Evolutionary conservation across 306 rosid species (phyloP).

Genomic region (Coriaria nepalensis): DNA sequence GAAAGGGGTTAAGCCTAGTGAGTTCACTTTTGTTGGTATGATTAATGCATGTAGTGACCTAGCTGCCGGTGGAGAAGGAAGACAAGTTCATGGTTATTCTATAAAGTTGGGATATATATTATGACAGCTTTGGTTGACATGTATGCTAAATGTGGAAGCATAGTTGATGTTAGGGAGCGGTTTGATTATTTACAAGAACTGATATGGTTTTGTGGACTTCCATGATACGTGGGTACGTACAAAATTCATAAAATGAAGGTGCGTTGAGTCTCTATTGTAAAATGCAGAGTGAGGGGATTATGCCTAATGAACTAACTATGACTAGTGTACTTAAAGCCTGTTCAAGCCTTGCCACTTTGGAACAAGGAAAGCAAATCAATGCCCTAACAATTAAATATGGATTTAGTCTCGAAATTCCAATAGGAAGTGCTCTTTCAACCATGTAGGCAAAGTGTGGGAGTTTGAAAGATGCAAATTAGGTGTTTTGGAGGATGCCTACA

Average conservation of each 20-base stretch:
- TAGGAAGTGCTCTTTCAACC: conserved; percentile 82
- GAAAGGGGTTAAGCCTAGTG: conserved; percentile 40
- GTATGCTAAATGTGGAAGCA: conserved; percentile 65
- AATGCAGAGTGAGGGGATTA: conserved; percentile 55
- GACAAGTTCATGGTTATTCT: conserved; percentile 55
- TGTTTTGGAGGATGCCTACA: conserved; percentile 52
- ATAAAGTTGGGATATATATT: conserved; percentile 56
- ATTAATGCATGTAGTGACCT: conserved; percentile 68
- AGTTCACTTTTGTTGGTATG: conserved; percentile 63
- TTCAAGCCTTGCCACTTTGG: conserved; percentile 64
- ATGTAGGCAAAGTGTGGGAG: conserved; percentile 84
- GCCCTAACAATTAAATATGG: conserved; percentile 51
- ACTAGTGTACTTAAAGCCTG: conserved; percentile 71
- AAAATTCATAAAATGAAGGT: conserved; percentile 63
- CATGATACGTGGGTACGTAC: conserved; percentile 66
- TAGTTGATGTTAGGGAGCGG: conserved; percentile 51
- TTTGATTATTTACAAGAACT: conserved; percentile 50
- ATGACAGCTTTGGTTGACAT: conserved; percentile 82
- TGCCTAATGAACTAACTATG: conserved; percentile 67
- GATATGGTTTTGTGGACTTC: conserved; percentile 89
- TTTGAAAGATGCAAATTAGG: conserved; percentile 44
- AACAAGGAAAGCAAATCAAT: conserved; percentile 84
- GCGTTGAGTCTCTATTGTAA: conserved; percentile 49
- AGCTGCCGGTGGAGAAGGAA: conserved; percentile 50
- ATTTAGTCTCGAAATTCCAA: conserved; percentile 48